phyloP scores from a whole-genome alignment of 805 yeast species.

The Starmerella bombicola region DNA sequence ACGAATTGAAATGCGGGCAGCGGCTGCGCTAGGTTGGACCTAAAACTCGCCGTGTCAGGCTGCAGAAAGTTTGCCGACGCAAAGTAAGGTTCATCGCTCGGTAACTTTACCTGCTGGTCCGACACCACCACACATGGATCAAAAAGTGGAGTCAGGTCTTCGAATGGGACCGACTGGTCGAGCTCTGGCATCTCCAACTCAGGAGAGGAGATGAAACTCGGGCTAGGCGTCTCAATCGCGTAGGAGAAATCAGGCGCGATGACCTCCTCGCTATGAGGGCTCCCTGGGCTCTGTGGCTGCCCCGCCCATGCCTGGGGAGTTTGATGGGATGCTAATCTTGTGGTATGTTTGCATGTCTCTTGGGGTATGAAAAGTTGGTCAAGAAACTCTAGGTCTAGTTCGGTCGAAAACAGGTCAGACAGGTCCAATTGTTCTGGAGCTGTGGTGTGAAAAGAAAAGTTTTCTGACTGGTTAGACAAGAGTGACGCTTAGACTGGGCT shows the following conservation, averaged over 20 bases:
- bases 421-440: constrained; percentile 14
- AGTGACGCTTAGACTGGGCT: background rate
- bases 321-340: too few relatives aligned
- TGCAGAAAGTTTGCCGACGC: too few relatives aligned
- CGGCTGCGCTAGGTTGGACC: too few relatives aligned
- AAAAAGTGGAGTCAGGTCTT: too few relatives aligned
- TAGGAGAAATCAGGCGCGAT: background rate
- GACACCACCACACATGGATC: too few relatives aligned
- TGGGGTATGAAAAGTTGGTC: background rate
- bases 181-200: background rate
- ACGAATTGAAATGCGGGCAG: too few relatives aligned
- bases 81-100: too few relatives aligned
- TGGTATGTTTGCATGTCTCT: background rate
- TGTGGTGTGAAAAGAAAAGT: constrained; percentile 8
- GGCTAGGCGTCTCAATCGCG: background rate
- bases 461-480: constrained; percentile 14
- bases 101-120: too few relatives aligned
- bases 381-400: constrained; percentile 4
- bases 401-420: constrained; percentile 15
- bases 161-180: background rate
- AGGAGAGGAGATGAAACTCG: background rate
- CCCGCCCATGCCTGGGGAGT: too few relatives aligned
- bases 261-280: background rate
- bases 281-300: background rate
- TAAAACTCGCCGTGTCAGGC: too few relatives aligned